phyloP scores from a whole-genome alignment of 139 green algal species.

The Asterochloris erici region DNA sequence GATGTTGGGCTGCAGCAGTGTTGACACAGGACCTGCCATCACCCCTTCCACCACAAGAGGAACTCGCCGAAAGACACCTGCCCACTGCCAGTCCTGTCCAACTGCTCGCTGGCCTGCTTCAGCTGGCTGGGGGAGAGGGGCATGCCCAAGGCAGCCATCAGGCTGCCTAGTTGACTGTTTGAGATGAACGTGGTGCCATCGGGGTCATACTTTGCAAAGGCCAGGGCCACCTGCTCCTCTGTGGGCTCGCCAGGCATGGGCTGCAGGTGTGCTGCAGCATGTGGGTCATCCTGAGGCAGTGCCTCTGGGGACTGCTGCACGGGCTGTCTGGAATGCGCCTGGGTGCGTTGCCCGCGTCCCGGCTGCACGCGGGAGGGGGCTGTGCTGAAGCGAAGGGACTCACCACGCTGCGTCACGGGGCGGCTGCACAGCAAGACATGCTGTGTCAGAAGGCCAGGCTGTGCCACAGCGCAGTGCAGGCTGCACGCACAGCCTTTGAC shows the following conservation, averaged over 20 bases:
- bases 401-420: no score
- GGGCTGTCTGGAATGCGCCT: no score
- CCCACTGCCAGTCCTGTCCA: conserved; percentile 41
- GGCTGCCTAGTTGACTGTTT: conserved; percentile 28
- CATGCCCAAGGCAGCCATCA: conserved; percentile 55
- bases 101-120: conserved; percentile 51
- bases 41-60: conserved; percentile 58
- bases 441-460: no score
- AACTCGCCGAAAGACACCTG: conserved; percentile 66
- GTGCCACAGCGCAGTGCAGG: no score
- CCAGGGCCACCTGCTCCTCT: conserved; percentile 52
- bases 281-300: background rate
- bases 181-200: conserved; percentile 44
- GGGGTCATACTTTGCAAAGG: conserved; percentile 50
- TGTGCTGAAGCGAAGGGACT: no score
- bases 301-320: background rate
- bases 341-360: no score
- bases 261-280: background rate
- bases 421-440: no score
- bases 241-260: conserved; percentile 23
- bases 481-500: no score
- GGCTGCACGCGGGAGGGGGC: no score
- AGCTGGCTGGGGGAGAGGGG: conserved; percentile 46
- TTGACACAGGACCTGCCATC: background rate
- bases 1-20: background rate